Base-by-base conservation (phyloP, 2,329 filamentous ascomycete genomes). In the Botryotinia convoluta region DNA sequence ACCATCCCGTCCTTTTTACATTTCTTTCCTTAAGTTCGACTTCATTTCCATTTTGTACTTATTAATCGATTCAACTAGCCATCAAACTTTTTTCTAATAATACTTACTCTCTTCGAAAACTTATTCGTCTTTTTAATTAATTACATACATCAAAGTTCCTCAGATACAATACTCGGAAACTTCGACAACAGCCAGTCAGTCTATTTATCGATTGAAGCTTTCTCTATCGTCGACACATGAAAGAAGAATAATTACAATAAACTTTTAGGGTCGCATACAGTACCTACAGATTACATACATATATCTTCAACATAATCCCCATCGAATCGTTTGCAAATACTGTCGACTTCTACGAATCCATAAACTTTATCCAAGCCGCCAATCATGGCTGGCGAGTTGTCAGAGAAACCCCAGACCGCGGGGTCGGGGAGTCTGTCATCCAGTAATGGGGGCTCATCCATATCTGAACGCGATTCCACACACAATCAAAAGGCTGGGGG, bases 401-500 rank as follows among this genome's bases (percentile, higher is more conserved):
- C 75, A 45, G 79, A 80, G 72, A 81, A 80, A 54, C 45, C 75
- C 22, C 71, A 73, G 60, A 80, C 79, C 60, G 73, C 72, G 69
- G 72, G 54, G 42, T 64, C 57, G 37, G 74, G 35, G 32, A 76
- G 59, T 57, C 75, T 51, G 42, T 29, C 78, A 42, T 79, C 78
- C 22, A 79, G 74, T 54, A 76, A 74, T 39, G 75, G 72, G 12
- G 42, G 10, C 26, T 39, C 37, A n/a, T 80, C 77, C 20, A 74
- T 71, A 18, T 74, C 75, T 60, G 77, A 77, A 26, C 73, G 74
- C 59, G 74, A 75, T 26, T 75, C 71, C 14, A 75, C 74, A 29
- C 69, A 63, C 63, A 78, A 77, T 64, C 62, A 72, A 37, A 74
- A 77, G 14, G 63, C 69, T 51, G 78, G 82, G 5, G 83, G 86